These are phyloP conservation scores for Russula lepida DNA, from an alignment of 768 basidiomycete genomes.

Conservation along the genomic window DNA sequence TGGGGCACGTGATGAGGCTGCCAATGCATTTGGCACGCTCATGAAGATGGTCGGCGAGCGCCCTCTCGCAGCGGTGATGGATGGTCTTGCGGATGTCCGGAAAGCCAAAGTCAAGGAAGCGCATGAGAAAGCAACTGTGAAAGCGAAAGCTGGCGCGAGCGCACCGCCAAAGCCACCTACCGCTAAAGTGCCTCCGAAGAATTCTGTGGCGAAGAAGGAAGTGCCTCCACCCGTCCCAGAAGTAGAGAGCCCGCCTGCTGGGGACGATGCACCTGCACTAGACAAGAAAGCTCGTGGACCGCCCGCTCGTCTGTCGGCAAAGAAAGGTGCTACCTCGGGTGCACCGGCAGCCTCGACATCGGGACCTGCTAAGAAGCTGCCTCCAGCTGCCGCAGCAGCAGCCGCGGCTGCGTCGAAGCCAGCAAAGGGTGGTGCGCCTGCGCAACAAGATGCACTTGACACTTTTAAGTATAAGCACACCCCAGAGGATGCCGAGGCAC, in stretches of 20 bases:
- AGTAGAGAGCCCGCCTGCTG: constrained; percentile 26
- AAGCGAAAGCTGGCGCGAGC: constrained; percentile 61
- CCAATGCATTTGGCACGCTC: constrained; percentile 74
- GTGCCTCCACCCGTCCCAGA: constrained; percentile 24
- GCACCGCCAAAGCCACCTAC: constrained; percentile 34
- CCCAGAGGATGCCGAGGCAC: constrained; percentile 83
- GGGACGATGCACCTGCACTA: constrained; percentile 29
- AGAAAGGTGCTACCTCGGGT: constrained; percentile 39
- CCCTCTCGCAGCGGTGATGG: constrained; percentile 78
- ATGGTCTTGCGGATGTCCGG: constrained; percentile 75
- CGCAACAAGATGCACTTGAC: constrained; percentile 54
- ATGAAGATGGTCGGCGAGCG: constrained; percentile 98
- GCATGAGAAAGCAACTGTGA: constrained; percentile 85
- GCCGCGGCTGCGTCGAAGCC: constrained; percentile 31
- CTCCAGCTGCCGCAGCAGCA: constrained; percentile 25
- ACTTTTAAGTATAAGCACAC: constrained; percentile 86
- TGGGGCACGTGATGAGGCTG: constrained; percentile 86
- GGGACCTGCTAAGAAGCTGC: constrained; percentile 36
- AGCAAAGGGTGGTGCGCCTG: constrained; percentile 41
- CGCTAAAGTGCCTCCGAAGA: constrained; percentile 16
- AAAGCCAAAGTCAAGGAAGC: constrained; percentile 93
- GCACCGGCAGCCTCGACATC: constrained; percentile 25
- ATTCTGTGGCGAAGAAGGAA: constrained; percentile 29
- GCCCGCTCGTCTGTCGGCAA: constrained; percentile 43
- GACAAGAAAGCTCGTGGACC: constrained; percentile 39